Evolutionary conservation across 805 yeast species (phyloP), one percentile per base, ranked within the genome.

Genomic region (Saturnispora dispora): DNA sequence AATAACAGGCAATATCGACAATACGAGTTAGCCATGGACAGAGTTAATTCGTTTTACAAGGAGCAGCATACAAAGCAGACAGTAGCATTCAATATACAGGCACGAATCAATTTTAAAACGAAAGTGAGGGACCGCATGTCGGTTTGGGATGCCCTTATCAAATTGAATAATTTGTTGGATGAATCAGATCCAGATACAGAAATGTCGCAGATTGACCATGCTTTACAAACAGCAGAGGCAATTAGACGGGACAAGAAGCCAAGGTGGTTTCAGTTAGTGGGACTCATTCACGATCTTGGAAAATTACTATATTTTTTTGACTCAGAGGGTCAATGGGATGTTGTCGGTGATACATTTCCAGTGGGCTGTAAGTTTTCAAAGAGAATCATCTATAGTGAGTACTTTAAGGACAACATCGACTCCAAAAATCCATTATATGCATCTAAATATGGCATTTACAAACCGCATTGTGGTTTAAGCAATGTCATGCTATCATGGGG

Each of bases 271-370:
- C 88, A 83, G 63, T 65, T 83, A 23, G 87, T 83, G 7, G 89
- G 89, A 1, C 65, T 83, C 32, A 80, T 83, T 40, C 89, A 83
- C 60, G 89, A 83, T 61, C 66, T 83, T 53, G 89, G 89, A 0
- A 83, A 83, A 59, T 70, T 83, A 17, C 68, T 83, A 17, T 83
- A 83, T 61, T 83, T 82, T 56, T 83, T 77, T 59, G 88, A 81
- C 57, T 82, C 87, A 13, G 73, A 78, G 57, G 88, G 88, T 7
- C 88, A 83, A 62, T 83, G 88, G 88, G 88, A 83, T 60, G 89
- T 83, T 30, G 89, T 83, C 20, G 89, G 89, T 5, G 89, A 83
- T 61, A 83, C 88, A 3, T 83, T 83, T 59, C 86, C 88, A 0
- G 86, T 83, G 25, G 89, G 89, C 3, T 83, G 89, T 62, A 73